Evolutionary conservation across 2,329 filamentous ascomycete species (phyloP), one percentile per base, ranked within the genome.

Genomic region (Geosmithia flava): DNA sequence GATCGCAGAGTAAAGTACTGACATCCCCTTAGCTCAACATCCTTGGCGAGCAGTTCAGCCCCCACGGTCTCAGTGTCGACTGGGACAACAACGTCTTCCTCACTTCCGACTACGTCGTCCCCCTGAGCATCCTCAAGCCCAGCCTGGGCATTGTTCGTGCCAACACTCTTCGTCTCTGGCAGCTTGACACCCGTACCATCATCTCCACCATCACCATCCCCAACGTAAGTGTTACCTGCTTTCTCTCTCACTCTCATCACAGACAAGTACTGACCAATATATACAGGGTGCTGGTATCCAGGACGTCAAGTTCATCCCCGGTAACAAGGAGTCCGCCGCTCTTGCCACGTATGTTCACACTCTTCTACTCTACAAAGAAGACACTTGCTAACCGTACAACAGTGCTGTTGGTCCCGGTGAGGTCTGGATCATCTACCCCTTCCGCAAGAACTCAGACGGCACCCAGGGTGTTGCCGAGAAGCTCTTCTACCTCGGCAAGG

Each of bases 351-450:
- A 49, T 55, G 59, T 20, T 48, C 8, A 23, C 10, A 37, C 39
- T 17, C 27, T 30, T 16, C 17, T 39, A n/a, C 6, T 13, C 20
- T 6, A 16, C 19, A 20, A 16, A 16, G 16, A 0, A 17, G 16
- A n/a, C 23, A 13, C 30, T 15, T 37, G 44, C n/a, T n/a, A n/a
- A n/a, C n/a, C 40, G 1, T 19, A 2, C 0, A 15, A 0, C 16
- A 68, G 64, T 13, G 77, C 79, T 16, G 77, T 81, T 19, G 69
- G 72, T 30, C 69, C 74, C 3, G 78, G 76, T 10, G 70, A 81
- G 55, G 74, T 81, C 53, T 82, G 78, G 78, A 74, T 81, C 59
- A 80, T 83, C 62, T 81, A 81, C 58, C 78, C 78, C 20, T 74
- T 74, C 67, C 73, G 75, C 53, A 72, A 66, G 51, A 68, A 78